Base-by-base conservation (phyloP, 2,329 filamentous ascomycete genomes). In the Lecanicillium sp. region DNA sequence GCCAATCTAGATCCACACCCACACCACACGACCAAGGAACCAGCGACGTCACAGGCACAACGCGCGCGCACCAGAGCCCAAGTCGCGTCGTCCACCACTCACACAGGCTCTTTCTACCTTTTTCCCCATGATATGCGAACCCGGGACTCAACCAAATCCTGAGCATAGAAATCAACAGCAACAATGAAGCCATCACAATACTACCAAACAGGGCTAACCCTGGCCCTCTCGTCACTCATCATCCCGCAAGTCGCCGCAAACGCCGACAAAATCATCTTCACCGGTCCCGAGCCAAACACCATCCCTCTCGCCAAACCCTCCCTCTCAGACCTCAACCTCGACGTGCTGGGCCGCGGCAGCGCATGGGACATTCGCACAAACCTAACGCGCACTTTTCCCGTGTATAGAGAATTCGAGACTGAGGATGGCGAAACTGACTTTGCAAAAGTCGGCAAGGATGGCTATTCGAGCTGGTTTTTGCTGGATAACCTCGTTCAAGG, bases 211-310 rank as follows among this genome's bases (percentile, higher is more conserved):
- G 12, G n/a, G 8, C 20, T 16, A 27, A 29, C 22, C 34, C n/a
- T 37, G 33, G 27, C 29, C 14, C 37, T 41, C 27, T 56, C 28
- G n/a, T 49, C 32, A 22, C 39, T 39, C 11, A 16, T 45, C 29
- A 13, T 46, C 14, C 12, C 34, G 20, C 38, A 45, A 11, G 50
- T 40, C 25, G 25, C 47, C 16, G 87, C 83, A 57, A 96, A 98
- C 59, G 83, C 84, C 40, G 92, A 96, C 59, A 98, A 98, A 64
- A 71, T 76, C 50, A 86, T 96, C 53, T 96, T 98, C 65, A 67
- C 83, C 27, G 87, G 77, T 16, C 88, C 89, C 9, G 55, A 64
- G 22, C 59, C 68, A 22, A 59, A 76, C 51, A 59, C 68, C 39
- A 60, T 84, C 33, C 74, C 81, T 14, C 42, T 48, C 9, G 45